A percentile compares a stretch with the other conserved stretches of the same genome.
phyloP scores from a whole-genome alignment of 2,329 filamentous ascomycete species.

The Calonectria hawksworthii region DNA sequence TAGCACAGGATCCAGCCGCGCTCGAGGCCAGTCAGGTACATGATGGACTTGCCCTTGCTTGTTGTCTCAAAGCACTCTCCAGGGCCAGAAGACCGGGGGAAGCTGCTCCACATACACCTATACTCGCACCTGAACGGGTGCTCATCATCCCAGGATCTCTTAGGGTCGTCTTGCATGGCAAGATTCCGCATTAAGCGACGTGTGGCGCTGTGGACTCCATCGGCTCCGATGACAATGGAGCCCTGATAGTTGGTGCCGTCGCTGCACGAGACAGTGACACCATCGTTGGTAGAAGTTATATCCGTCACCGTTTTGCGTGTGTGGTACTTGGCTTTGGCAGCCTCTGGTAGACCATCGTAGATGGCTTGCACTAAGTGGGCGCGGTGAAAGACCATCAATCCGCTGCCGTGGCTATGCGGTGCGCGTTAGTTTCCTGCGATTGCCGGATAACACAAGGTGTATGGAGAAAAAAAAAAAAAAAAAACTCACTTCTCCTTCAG shows the following conservation, averaged over 20 bases:
- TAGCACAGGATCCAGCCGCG: not conserved
- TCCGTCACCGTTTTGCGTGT: constrained; percentile 29
- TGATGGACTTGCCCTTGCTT: not conserved
- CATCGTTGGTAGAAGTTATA: not conserved
- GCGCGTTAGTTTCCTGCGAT: not conserved
- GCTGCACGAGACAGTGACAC: constrained; percentile 30
- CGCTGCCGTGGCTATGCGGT: constrained; percentile 27
- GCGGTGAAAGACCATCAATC: constrained; percentile 37
- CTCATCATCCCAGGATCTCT: not conserved
- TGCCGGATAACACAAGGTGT: not conserved
- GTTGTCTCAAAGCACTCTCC: not conserved
- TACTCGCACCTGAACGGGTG: not conserved
- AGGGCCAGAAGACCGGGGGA: not conserved
- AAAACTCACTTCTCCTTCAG: constrained; percentile 18
- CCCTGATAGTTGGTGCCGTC: constrained; percentile 26
- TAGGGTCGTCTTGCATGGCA: not conserved
- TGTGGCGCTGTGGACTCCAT: constrained; percentile 36
- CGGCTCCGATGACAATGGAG: constrained; percentile 36
- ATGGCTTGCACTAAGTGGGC: constrained; percentile 33
- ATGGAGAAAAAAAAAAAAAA: too few relatives aligned
- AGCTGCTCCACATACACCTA: constrained; percentile 2
- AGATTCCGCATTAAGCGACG: constrained; percentile 17
- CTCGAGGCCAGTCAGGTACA: not conserved
- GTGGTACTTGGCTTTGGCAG: not conserved
- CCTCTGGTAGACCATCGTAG: constrained; percentile 25